phyloP scores from a whole-genome alignment of 768 basidiomycete species.

The Melanogaster broomeanus region DNA sequence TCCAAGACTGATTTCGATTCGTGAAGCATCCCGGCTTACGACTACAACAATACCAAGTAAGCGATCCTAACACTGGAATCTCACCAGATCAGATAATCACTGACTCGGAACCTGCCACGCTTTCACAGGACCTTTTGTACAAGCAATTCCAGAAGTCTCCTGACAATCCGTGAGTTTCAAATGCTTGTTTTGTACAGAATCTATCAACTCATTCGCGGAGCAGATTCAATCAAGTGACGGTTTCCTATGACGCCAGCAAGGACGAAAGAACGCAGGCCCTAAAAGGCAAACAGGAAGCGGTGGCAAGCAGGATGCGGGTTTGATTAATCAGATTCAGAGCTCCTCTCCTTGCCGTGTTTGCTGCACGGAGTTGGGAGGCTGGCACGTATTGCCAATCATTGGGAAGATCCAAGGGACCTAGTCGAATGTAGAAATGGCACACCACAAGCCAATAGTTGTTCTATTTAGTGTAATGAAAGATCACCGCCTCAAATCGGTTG shows the following conservation, averaged over 20 bases:
- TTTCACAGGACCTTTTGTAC: constrained; percentile 72
- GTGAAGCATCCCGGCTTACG: constrained; percentile 84
- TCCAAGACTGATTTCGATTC: constrained; percentile 12
- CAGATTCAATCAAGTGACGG: constrained; percentile 82
- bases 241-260: constrained; percentile 85
- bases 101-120: constrained; percentile 5
- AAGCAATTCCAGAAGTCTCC: constrained; percentile 97
- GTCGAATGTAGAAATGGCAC: too few relatives aligned
- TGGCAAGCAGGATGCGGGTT: constrained; percentile 66
- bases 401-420: too few relatives aligned
- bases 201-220: not conserved
- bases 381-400: too few relatives aligned
- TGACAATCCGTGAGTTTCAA: constrained; percentile 79
- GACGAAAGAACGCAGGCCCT: constrained; percentile 82
- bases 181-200: constrained; percentile 4
- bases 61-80: constrained; percentile 9
- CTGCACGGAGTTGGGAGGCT: too few relatives aligned
- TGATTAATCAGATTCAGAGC: constrained; percentile 12
- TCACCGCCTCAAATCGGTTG: too few relatives aligned
- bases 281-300: constrained; percentile 61
- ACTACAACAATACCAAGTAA: constrained; percentile 84
- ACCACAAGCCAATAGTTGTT: too few relatives aligned
- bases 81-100: not conserved
- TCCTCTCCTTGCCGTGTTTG: not conserved
- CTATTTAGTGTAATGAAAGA: too few relatives aligned